Percentiles rank a stretch among this genome's conserved stretches.
Evolutionary conservation across 306 rosid genomes (phyloP).

Genomic region (Hippophae tibetana): DNA sequence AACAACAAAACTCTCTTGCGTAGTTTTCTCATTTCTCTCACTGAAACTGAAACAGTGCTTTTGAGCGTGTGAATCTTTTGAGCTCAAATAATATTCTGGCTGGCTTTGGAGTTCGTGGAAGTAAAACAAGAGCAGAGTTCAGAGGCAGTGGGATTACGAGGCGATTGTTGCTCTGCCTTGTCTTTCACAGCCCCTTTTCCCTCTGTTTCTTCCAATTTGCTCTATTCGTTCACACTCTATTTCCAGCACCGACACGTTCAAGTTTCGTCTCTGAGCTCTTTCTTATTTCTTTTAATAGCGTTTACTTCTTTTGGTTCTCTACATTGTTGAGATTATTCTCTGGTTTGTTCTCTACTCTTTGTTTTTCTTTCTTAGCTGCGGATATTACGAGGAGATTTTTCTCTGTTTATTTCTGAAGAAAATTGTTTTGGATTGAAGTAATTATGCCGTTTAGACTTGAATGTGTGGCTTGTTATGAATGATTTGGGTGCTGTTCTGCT

Average conservation of each 20-base stretch:
- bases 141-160: constrained; percentile 26
- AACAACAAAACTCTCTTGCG: background rate
- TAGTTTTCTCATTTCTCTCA: background rate
- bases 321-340: constrained; percentile 11
- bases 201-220: background rate
- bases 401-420: background rate
- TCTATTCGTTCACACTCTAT: no score
- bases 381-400: background rate
- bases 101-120: constrained; percentile 25
- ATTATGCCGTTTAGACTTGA: background rate
- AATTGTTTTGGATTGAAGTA: background rate
- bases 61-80: constrained; percentile 15
- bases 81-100: constrained; percentile 23
- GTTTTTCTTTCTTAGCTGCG: background rate
- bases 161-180: constrained; percentile 3
- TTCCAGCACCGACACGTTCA: no score
- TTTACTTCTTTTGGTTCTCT: constrained; percentile 2
- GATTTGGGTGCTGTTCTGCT: background rate
- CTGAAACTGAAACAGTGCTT: background rate
- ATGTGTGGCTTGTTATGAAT: background rate
- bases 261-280: no score
- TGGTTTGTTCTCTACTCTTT: constrained; percentile 21
- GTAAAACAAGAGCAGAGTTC: constrained; percentile 4
- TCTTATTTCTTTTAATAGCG: constrained; percentile 3
- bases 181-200: constrained; percentile 10